These are phyloP conservation scores for Cystobasidium tubakii DNA, from an alignment of 768 basidiomycete genomes.

Conservation along the genomic window DNA sequence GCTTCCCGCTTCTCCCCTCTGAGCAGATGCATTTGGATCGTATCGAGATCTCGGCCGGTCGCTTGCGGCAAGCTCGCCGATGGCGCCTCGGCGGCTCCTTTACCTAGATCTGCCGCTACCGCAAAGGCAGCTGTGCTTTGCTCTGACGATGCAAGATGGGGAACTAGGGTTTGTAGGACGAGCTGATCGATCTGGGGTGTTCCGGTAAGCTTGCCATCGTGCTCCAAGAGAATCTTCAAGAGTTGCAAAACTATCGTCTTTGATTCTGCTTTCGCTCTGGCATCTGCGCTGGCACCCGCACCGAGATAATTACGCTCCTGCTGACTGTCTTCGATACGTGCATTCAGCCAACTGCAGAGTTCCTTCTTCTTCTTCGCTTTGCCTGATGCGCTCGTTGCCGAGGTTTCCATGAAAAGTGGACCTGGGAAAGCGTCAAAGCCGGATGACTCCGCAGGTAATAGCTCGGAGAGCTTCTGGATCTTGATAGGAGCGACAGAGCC, in stretches of 20 bases:
- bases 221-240: slow-evolving; percentile 72
- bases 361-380: slow-evolving; percentile 73
- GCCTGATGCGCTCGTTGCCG: slow-evolving; percentile 48
- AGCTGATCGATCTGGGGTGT: slow-evolving; percentile 67
- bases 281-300: slow-evolving; percentile 41
- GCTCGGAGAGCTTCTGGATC: slow-evolving; percentile 62
- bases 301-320: slow-evolving; percentile 53
- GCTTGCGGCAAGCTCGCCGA: slow-evolving; percentile 60
- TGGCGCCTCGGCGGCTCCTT: not conserved
- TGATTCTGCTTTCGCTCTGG: slow-evolving; percentile 64
- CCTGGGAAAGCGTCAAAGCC: slow-evolving; percentile 68
- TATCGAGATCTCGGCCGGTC: slow-evolving; percentile 62
- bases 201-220: slow-evolving; percentile 80
- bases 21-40: slow-evolving; percentile 70
- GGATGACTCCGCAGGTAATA: slow-evolving; percentile 62
- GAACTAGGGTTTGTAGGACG: slow-evolving; percentile 67
- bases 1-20: slow-evolving; percentile 80
- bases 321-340: slow-evolving; percentile 67
- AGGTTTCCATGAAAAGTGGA: slow-evolving; percentile 67
- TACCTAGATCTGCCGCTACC: slow-evolving; percentile 41
- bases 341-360: slow-evolving; percentile 69
- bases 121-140: slow-evolving; percentile 34
- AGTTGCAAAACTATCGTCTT: slow-evolving; percentile 68
- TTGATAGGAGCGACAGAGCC: slow-evolving; percentile 53
- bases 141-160: slow-evolving; percentile 45